phyloP scores from a whole-genome alignment of 176 grass and related monocot species.

The Phragmites australis region DNA sequence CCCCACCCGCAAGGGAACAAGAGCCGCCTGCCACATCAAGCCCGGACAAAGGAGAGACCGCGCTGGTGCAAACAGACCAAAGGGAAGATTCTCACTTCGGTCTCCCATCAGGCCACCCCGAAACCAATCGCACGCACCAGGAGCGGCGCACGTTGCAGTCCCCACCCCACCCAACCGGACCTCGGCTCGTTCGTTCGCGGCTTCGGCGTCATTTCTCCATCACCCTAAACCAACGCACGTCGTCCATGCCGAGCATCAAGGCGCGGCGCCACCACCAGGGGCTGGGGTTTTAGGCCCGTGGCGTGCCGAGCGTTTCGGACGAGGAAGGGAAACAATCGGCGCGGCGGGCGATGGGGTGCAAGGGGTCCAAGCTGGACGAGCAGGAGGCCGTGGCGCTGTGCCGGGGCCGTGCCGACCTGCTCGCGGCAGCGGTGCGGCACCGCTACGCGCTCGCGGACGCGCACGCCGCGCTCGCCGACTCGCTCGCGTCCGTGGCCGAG shows the following conservation, averaged over 20 bases:
- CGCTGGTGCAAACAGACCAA: conserved; percentile 46
- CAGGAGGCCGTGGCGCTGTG: conserved; percentile 82
- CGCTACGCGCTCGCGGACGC: conserved; percentile 69
- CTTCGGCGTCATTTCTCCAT: not conserved
- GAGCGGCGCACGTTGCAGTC: not conserved
- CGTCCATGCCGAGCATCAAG: not conserved
- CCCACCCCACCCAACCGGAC: not conserved
- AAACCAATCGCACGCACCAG: not conserved
- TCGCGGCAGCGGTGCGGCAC: conserved; percentile 64
- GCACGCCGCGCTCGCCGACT: conserved; percentile 60
- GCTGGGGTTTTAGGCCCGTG: not conserved
- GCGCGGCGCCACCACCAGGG: not conserved
- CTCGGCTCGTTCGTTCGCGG: not conserved
- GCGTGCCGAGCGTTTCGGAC: not conserved
- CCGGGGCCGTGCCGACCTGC: conserved; percentile 73
- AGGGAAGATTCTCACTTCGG: conserved; percentile 40
- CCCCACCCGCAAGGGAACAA: conserved; percentile 10
- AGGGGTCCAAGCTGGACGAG: conserved; percentile 82
- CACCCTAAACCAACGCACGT: not conserved
- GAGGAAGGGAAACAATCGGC: too few relatives aligned
- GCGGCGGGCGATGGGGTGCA: conserved; percentile 62
- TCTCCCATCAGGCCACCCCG: not conserved
- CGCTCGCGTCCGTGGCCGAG: conserved; percentile 58
- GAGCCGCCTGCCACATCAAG: conserved; percentile 17
- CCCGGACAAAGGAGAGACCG: conserved; percentile 26